Conservation (phyloP, 2,329 filamentous ascomycete species). For the Talaromyces piceae region DNA sequence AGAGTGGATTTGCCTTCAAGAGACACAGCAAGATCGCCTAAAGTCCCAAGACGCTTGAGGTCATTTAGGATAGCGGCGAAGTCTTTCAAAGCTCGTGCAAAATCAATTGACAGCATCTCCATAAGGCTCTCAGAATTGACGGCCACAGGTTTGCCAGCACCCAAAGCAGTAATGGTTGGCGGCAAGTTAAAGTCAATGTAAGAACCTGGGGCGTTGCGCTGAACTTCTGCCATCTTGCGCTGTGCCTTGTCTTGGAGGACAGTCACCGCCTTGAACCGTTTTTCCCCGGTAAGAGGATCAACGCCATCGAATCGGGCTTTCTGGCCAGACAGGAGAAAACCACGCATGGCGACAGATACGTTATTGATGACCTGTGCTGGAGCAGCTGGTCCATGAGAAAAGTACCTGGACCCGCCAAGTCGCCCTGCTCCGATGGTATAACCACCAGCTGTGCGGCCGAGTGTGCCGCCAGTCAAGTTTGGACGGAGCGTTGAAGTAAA, state of each 20-base stretch:
- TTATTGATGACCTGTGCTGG: constrained; percentile 90
- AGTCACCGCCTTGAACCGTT: constrained; percentile 71
- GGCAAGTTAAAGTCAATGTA: constrained; percentile 83
- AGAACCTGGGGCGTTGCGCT: constrained; percentile 57
- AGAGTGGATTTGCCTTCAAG: constrained; percentile 61
- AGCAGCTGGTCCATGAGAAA: constrained; percentile 77
- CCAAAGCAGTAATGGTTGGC: constrained; percentile 83
- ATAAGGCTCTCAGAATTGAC: constrained; percentile 79
- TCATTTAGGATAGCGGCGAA: constrained; percentile 73
- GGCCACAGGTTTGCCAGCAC: constrained; percentile 48
- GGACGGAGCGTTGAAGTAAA: constrained; percentile 85
- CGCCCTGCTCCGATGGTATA: constrained; percentile 67
- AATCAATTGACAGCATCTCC: constrained; percentile 78
- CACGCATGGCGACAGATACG: constrained; percentile 86
- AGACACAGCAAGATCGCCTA: constrained; percentile 78
- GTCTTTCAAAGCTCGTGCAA: constrained; percentile 78
- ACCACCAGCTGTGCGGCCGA: constrained; percentile 81
- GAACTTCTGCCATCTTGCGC: constrained; percentile 55
- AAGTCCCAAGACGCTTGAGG: constrained; percentile 62
- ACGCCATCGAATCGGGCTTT: constrained; percentile 80
- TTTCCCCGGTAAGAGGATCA: constrained; percentile 60
- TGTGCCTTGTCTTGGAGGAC: constrained; percentile 65
- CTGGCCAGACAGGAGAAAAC: constrained; percentile 85
- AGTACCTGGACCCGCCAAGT: constrained; percentile 69
- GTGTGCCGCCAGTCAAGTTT: constrained; percentile 79